Conservation (phyloP, 2,329 filamentous ascomycete genomes). For the Botrytis aclada region DNA sequence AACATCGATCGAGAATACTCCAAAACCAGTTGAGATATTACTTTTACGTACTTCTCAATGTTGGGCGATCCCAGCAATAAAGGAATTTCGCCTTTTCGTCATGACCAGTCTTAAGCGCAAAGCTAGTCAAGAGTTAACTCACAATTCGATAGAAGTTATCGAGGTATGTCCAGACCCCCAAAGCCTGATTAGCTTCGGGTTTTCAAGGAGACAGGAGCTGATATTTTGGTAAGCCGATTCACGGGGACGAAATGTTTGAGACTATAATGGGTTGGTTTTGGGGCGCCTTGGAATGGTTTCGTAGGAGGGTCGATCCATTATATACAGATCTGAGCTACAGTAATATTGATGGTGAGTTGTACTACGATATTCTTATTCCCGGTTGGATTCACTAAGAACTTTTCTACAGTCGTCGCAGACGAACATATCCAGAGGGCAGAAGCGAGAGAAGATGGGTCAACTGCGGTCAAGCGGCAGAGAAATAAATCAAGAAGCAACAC, state of each 20-base stretch:
- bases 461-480: constrained; percentile 27
- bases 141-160: constrained; percentile 21
- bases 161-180: constrained; percentile 18
- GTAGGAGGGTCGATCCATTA: not conserved
- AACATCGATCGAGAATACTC: not conserved
- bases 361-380: not conserved
- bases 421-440: constrained; percentile 23
- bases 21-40: not conserved
- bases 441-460: constrained; percentile 23
- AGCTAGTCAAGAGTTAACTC: constrained; percentile 28
- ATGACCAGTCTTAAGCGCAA: constrained; percentile 29
- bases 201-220: not conserved
- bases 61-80: not conserved
- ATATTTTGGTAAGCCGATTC: not conserved
- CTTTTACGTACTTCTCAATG: constrained; percentile 5
- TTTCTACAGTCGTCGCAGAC: constrained; percentile 21
- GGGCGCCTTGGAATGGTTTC: not conserved
- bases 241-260: constrained; percentile 15
- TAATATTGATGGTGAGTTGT: constrained; percentile 16
- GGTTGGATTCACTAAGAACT: constrained; percentile 10
- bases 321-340: constrained; percentile 20
- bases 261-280: constrained; percentile 7
- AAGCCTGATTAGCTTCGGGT: not conserved
- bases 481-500: constrained; percentile 2
- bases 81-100: not conserved